Evolutionary conservation across 768 basidiomycete genomes (phyloP), one percentile per base, ranked within the genome.

Genomic region (Mycena galopus): DNA sequence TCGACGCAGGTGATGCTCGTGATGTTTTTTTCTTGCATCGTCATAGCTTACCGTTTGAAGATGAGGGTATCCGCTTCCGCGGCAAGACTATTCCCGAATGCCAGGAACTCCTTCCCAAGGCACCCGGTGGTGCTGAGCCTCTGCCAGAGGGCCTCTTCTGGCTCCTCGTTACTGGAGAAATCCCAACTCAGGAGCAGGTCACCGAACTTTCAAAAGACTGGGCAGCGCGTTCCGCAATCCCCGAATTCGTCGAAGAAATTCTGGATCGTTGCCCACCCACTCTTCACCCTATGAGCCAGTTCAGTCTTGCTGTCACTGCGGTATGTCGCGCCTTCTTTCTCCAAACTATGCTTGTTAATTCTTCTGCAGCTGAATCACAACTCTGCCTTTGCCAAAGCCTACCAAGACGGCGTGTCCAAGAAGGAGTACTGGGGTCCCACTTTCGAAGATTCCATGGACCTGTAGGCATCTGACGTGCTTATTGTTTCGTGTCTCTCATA

Each of bases 211-310:
- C 94, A 73, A 91, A 90, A 77, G 97, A 99, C 80, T 98, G 97
- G 96, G 97, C 97, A 64, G 94, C 95, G 51, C 93, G 97, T 75
- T 92, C 96, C 47, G 89, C 92, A 56, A 91, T 99, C 73, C 96
- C 97, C 55, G 92, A 94, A 72, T 97, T 97, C 77, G 94, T 99
- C n/a, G 96, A 98, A 83, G 96, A 98, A 79, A 89, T 98, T 77
- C 89, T 99, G 62, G 97, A 99, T 86, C 85, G 96, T 82, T 96
- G 94, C 84, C 94, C 94, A 23, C 92, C 94, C 61, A 97, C 96
- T 19, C 90, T 99, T 55, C 97, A 99, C 83, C 97, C 97, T 74
- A 99, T 99, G 97, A 96, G 94, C 83, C 97, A 99, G 85, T 98
- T 99, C 86, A 94, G 93, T 81, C 86, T 98, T 80, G 97, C 97